These are phyloP conservation scores for Neurospora sp. DNA, from an alignment of 495 filamentous ascomycete genomes.

Conservation along the genomic window DNA sequence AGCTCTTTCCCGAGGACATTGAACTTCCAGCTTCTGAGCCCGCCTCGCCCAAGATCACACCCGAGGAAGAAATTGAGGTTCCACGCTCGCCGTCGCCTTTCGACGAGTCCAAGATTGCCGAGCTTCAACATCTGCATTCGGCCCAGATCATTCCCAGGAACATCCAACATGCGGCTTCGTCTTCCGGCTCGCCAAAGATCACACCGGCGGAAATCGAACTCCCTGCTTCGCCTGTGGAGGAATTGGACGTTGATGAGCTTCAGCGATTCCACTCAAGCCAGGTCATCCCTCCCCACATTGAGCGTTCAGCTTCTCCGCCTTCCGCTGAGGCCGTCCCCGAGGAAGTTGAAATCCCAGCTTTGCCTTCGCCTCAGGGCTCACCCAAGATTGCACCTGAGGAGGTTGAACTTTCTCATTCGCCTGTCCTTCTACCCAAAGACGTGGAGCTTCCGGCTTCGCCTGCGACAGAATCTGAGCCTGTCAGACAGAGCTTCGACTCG, in stretches of 20 bases:
- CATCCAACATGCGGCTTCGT: neutral
- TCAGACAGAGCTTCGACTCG: neutral
- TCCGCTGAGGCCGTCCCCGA: neutral
- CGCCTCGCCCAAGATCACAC: neutral
- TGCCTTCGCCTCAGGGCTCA: no score
- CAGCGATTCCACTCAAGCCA: neutral
- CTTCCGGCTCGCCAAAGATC: neutral
- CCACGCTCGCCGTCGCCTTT: neutral
- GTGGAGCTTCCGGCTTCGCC: neutral
- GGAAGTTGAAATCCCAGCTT: neutral
- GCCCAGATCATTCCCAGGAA: neutral
- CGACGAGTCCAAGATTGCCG: neutral
- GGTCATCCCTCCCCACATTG: neutral
- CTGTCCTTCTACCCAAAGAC: neutral
- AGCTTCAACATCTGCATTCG: neutral
- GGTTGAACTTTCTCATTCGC: neutral
- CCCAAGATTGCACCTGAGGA: neutral
- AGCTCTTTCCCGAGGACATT: neutral
- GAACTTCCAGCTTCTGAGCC: neutral
- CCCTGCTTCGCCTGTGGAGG: neutral
- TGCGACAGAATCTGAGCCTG: neutral
- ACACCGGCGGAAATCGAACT: neutral
- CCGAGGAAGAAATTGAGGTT: neutral
- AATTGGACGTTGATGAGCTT: neutral
- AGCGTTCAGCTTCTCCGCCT: neutral